A percentile compares a stretch with the other conserved stretches of the same genome.
Conservation (phyloP, 345 rosid genomes). For the Psidium friedrichsthalianum region DNA sequence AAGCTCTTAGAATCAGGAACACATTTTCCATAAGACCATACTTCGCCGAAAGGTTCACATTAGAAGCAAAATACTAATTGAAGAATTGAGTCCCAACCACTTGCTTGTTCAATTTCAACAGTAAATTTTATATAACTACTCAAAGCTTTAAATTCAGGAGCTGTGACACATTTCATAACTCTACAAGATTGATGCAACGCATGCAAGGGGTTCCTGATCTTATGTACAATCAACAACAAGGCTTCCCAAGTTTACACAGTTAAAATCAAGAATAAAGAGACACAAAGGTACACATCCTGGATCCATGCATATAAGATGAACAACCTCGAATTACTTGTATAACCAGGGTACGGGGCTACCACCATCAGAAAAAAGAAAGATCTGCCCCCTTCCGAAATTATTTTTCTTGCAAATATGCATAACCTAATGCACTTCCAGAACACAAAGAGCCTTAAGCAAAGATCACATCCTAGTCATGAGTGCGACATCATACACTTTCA, state of each 20-base stretch:
- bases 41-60: neutral
- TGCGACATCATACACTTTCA: neutral
- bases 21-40: neutral
- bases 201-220: neutral
- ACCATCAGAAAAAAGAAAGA: neutral
- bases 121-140: neutral
- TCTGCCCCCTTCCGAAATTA: neutral
- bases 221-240: neutral
- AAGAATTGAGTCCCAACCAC: neutral
- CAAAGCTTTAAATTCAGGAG: neutral
- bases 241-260: neutral
- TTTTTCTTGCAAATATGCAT: neutral
- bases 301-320: neutral
- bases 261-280: neutral
- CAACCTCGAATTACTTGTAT: neutral
- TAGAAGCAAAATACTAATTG: neutral
- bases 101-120: neutral
- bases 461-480: neutral
- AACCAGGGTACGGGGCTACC: neutral
- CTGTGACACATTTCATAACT: neutral
- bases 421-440: neutral
- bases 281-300: neutral
- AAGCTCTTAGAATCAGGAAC: neutral
- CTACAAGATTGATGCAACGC: neutral
- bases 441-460: neutral